Percentiles rank a stretch among this genome's conserved stretches.
Evolutionary conservation across 768 basidiomycete genomes (phyloP).

Genomic region (Mrakia frigida): DNA sequence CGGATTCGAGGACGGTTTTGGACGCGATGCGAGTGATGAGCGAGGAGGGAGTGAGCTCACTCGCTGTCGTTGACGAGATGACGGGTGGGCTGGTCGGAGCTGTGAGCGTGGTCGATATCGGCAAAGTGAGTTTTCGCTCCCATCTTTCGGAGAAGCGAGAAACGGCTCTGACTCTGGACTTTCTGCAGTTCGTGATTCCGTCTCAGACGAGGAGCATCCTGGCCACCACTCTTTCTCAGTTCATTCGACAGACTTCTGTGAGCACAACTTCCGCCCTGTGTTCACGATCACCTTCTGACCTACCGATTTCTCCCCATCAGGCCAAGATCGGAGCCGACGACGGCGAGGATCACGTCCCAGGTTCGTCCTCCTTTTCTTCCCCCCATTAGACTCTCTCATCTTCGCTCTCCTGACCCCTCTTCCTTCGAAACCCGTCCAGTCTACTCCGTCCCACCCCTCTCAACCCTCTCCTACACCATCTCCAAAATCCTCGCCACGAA

Average conservation of each 20-base stretch:
- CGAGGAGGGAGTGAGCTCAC: constrained; percentile 14
- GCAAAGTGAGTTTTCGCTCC: neutral
- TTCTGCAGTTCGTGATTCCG: neutral
- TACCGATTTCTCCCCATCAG: neutral
- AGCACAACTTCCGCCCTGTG: no score
- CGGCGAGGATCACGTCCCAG: constrained; percentile 6
- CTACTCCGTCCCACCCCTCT: constrained; percentile 4
- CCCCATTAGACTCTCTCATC: no score
- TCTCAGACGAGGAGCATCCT: neutral
- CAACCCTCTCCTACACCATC: constrained; percentile 11
- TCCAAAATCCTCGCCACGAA: constrained; percentile 17
- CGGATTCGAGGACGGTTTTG: neutral
- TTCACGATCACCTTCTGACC: neutral
- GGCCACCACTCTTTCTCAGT: neutral
- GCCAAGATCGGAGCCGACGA: neutral
- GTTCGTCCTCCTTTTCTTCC: no score
- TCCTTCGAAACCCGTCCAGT: neutral
- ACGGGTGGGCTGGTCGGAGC: neutral
- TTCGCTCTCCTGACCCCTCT: no score
- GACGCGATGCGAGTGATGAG: constrained; percentile 8
- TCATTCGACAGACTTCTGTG: constrained; percentile 5
- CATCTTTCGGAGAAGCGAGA: no score
- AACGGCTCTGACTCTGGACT: neutral
- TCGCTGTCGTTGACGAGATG: constrained; percentile 4
- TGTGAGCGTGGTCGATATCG: constrained; percentile 15